Evolutionary conservation across 1,139 yeast species (phyloP), one percentile per base, ranked within the genome.

Genomic region (Yamadazyma atlantica): DNA sequence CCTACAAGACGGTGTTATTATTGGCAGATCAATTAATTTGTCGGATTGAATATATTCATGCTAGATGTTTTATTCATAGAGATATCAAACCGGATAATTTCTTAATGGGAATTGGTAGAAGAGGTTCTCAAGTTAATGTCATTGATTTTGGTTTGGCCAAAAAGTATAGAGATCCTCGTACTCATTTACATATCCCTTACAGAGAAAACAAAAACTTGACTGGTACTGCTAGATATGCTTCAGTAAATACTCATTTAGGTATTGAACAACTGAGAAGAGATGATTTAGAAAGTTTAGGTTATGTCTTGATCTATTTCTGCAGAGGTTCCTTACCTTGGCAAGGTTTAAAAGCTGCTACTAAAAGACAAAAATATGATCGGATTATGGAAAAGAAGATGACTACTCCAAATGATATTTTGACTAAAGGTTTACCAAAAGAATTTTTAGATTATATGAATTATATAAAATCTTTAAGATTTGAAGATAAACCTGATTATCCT

Each of bases 251-350:
- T 22, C 98, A 92, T 66, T 74, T 92, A 59, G 98, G 98, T 37
- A 86, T 92, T 53, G 98, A 92, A 64, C 98, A 92, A 64, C 82
- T 89, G 45, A 82, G 98, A 66, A 80, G 98, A 60, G 98, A 92
- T 63, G 98, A 92, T 63, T 78, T 92, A 66, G 98, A 92, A 66
- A 83, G 95, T 49, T 76, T 92, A 62, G 97, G 97, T 29, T 92
- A 92, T 61, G 97, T 92, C 32, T 79, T 92, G 57, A 88, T 92
- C 54, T 92, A 92, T 66, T 92, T 92, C 61, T 82, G 95, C 62
- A 80, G 96, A 46, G 98, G 98, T 29, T 86, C 94, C 16, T 73
- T 92, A 57, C 98, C 98, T 38, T 92, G 98, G 98, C 98, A 92
- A 68, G 98, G 98, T 11, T 78, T 92, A 54, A 89, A 89, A 62